These are phyloP conservation scores for Magnusiomyces tetraspermus DNA, from an alignment of 1,139 yeast genomes.

Conservation along the genomic window DNA sequence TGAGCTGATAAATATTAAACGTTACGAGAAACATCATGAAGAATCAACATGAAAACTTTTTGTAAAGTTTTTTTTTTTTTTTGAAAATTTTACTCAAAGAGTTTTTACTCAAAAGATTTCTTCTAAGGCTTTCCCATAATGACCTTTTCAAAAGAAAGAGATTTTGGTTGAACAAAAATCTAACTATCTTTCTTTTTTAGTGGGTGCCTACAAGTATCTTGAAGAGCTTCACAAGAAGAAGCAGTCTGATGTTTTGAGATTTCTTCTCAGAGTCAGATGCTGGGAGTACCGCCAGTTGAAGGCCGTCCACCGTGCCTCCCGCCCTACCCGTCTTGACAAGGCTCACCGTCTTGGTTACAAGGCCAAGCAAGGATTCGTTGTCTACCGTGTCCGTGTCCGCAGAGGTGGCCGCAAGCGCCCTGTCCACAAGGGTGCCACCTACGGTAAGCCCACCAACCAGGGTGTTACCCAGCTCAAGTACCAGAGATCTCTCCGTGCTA, in stretches of 20 bases:
- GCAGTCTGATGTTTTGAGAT: conserved; percentile 99
- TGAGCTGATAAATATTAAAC: too few relatives aligned
- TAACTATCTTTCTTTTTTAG: conserved; percentile 25
- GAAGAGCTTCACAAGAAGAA: conserved; percentile 99
- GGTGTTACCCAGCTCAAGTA: conserved; percentile 99
- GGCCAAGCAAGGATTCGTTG: conserved; percentile 99
- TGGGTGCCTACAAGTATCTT: conserved; percentile 99
- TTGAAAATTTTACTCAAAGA: too few relatives aligned
- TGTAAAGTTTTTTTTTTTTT: too few relatives aligned
- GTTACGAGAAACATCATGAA: too few relatives aligned
- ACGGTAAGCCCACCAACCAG: conserved; percentile 99
- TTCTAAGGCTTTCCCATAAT: neutral
- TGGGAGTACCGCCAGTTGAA: conserved; percentile 99
- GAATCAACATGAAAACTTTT: too few relatives aligned
- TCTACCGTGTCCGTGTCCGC: conserved; percentile 98
- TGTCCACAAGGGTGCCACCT: conserved; percentile 99
- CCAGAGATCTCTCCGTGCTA: conserved; percentile 96
- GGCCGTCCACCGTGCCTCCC: conserved; percentile 97
- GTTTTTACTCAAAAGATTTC: too few relatives aligned
- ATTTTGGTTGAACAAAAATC: neutral
- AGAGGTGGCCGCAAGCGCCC: conserved; percentile 99
- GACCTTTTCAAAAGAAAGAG: neutral
- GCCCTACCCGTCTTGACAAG: conserved; percentile 99
- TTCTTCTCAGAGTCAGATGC: conserved; percentile 98
- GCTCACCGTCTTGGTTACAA: conserved; percentile 99